Percentiles rank a stretch among this genome's conserved stretches.
Conservation (phyloP, 768 basidiomycete genomes). For the Coprinopsis strossmayeri region DNA sequence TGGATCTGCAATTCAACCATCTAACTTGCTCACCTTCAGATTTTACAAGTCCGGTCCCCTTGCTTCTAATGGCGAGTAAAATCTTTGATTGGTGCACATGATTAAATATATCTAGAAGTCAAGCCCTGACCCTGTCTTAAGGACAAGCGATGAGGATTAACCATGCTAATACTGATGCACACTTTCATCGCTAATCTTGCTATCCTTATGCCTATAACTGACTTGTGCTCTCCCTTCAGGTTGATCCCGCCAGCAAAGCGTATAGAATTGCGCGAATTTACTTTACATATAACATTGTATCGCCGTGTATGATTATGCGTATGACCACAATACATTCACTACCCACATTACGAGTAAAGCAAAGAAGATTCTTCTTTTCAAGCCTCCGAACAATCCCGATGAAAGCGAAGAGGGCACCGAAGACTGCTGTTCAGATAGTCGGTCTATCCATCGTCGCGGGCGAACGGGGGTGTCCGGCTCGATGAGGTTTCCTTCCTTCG, state of each 20-base stretch:
- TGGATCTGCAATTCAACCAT: too few relatives aligned
- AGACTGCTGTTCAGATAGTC: slow-evolving; percentile 31
- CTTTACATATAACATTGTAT: too few relatives aligned
- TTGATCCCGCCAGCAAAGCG: too few relatives aligned
- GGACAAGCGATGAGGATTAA: slow-evolving; percentile 67
- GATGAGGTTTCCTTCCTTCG: slow-evolving; percentile 20
- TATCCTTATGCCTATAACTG: too few relatives aligned
- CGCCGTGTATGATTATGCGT: slow-evolving; percentile 8
- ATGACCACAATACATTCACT: slow-evolving; percentile 42
- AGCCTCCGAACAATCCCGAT: slow-evolving; percentile 21
- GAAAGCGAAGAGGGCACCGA: slow-evolving; percentile 13
- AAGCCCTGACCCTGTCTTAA: slow-evolving; percentile 79
- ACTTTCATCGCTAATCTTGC: too few relatives aligned
- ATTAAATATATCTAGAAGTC: slow-evolving; percentile 84
- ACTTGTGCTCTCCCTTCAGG: too few relatives aligned
- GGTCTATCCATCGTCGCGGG: slow-evolving; percentile 45
- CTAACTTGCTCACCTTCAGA: slow-evolving; percentile 11
- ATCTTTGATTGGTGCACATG: slow-evolving; percentile 20
- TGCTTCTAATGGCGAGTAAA: too few relatives aligned
- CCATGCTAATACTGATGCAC: slow-evolving; percentile 87
- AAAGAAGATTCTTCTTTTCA: slow-evolving; percentile 29
- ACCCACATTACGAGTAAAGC: slow-evolving; percentile 46
- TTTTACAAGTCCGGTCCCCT: too few relatives aligned
- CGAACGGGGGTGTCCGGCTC: slow-evolving; percentile 34
- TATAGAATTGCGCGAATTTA: too few relatives aligned